These are phyloP conservation scores for Chaetomiaceae sp. DNA, from an alignment of 2,329 filamentous ascomycete genomes.

Conservation along the genomic window DNA sequence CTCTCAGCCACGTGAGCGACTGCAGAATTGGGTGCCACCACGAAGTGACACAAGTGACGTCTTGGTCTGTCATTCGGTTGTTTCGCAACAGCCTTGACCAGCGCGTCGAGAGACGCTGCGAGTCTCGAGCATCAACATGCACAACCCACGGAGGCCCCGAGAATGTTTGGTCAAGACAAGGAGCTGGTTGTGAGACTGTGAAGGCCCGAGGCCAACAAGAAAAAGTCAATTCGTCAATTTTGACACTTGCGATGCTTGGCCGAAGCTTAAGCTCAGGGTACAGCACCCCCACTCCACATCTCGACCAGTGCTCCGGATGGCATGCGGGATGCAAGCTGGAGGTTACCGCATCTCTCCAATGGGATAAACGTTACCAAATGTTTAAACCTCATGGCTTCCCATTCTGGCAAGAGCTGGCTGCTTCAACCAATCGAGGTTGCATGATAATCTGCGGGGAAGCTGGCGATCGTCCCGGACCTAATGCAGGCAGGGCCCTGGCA, in stretches of 20 bases:
- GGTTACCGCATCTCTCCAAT: conserved; percentile 20
- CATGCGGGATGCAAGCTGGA: conserved; percentile 6
- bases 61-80: not conserved
- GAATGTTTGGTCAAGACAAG: no score
- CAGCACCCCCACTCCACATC: conserved; percentile 1
- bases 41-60: not conserved
- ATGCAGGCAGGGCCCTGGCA: conserved; percentile 14
- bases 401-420: conserved; percentile 19
- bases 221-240: no score
- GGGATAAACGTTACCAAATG: conserved; percentile 25
- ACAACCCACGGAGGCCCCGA: no score
- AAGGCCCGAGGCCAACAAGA: no score
- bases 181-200: no score
- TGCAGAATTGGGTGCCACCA: not conserved
- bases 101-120: no score
- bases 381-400: conserved; percentile 24
- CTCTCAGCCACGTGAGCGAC: not conserved
- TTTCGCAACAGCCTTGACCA: no score
- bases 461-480: conserved; percentile 19
- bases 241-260: no score
- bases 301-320: not conserved
- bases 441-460: conserved; percentile 23
- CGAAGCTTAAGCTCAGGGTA: not conserved
- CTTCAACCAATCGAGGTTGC: conserved; percentile 15
- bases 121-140: no score